Conservation (phyloP, 2,329 filamentous ascomycete species). For the Nemania bipapillata region DNA sequence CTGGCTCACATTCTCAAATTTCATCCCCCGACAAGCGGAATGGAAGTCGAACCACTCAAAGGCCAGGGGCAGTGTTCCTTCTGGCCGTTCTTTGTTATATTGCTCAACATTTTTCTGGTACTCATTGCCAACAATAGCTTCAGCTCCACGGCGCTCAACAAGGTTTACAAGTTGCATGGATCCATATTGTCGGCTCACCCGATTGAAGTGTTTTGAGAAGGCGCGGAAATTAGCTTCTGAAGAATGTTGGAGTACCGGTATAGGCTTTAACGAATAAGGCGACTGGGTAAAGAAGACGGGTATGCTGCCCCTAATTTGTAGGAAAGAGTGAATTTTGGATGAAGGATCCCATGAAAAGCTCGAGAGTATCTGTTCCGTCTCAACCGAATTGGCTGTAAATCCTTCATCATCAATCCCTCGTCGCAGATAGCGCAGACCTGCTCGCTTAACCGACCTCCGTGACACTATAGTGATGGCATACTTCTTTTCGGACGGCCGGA, state of each 20-base stretch:
- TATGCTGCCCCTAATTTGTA: slow-evolving; percentile 90
- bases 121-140: slow-evolving; percentile 79
- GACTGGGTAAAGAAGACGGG: slow-evolving; percentile 95
- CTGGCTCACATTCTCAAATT: slow-evolving; percentile 90
- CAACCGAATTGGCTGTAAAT: slow-evolving; percentile 87
- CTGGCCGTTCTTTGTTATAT: slow-evolving; percentile 71
- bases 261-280: slow-evolving; percentile 90
- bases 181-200: slow-evolving; percentile 76
- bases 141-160: slow-evolving; percentile 87
- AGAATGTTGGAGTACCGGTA: slow-evolving; percentile 84
- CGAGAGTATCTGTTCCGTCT: slow-evolving; percentile 94
- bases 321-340: slow-evolving; percentile 78
- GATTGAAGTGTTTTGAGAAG: slow-evolving; percentile 81
- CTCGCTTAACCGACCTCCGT: slow-evolving; percentile 84
- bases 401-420: slow-evolving; percentile 92
- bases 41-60: slow-evolving; percentile 99
- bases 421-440: slow-evolving; percentile 88
- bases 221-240: slow-evolving; percentile 80
- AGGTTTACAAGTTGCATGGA: slow-evolving; percentile 81
- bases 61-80: slow-evolving; percentile 60
- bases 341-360: slow-evolving; percentile 71
- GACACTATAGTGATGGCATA: slow-evolving; percentile 91
- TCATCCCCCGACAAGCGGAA: slow-evolving; percentile 91
- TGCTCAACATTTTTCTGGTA: slow-evolving; percentile 75
- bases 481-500: slow-evolving; percentile 61